Evolutionary conservation across 2,329 filamentous ascomycete species (phyloP).

Genomic region (Alternaria infectoria): DNA sequence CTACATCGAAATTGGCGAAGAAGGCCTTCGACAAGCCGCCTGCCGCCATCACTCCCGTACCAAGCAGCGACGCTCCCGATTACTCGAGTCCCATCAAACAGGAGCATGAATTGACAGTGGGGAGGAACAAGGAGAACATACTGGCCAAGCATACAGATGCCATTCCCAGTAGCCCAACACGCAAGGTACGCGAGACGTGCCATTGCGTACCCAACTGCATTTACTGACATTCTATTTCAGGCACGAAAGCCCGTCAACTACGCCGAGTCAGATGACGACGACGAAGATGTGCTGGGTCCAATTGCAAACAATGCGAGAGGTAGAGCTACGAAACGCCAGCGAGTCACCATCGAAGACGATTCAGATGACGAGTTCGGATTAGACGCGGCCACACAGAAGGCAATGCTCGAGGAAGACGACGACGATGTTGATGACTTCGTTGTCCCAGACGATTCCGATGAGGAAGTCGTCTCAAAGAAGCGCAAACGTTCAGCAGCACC

Average conservation of each 20-base stretch:
- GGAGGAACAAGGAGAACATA: constrained; percentile 60
- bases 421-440: constrained; percentile 87
- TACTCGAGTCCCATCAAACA: constrained; percentile 74
- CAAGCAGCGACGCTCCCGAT: constrained; percentile 78
- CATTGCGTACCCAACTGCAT: not conserved
- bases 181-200: constrained; percentile 66
- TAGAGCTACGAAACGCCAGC: constrained; percentile 62
- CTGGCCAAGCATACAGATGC: constrained; percentile 52
- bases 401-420: constrained; percentile 67
- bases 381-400: constrained; percentile 62
- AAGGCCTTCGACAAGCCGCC: constrained; percentile 40
- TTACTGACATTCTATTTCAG: constrained; percentile 43
- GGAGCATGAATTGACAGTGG: constrained; percentile 54
- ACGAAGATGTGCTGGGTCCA: constrained; percentile 71
- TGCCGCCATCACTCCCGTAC: constrained; percentile 69
- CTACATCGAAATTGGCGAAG: constrained; percentile 36
- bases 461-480: constrained; percentile 69
- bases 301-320: constrained; percentile 54
- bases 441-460: constrained; percentile 84
- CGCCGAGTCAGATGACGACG: constrained; percentile 76
- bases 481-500: constrained; percentile 66
- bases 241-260: constrained; percentile 76
- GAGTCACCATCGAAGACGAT: constrained; percentile 68
- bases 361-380: constrained; percentile 71
- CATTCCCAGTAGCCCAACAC: constrained; percentile 73